phyloP scores from a whole-genome alignment of 2,329 filamentous ascomycete genomes.

The Penicillium sp. region DNA sequence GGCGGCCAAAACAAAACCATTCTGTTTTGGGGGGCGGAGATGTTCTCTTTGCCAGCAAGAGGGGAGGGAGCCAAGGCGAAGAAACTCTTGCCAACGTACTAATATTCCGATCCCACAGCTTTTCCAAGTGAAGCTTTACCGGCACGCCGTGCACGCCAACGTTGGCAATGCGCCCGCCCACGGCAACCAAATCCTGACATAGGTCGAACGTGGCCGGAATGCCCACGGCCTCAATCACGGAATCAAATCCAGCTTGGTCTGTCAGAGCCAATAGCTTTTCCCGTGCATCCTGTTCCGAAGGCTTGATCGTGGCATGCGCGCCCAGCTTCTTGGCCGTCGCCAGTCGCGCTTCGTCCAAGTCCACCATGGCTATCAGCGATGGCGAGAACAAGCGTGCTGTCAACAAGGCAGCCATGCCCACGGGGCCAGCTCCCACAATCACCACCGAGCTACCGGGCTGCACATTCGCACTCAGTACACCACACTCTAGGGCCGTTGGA shows the following conservation, averaged over 20 bases:
- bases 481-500: constrained; percentile 53
- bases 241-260: constrained; percentile 50
- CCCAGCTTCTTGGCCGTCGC: constrained; percentile 45
- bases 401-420: constrained; percentile 52
- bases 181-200: constrained; percentile 49
- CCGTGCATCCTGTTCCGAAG: constrained; percentile 31
- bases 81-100: constrained; percentile 29
- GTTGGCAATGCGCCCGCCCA: constrained; percentile 52
- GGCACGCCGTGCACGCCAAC: constrained; percentile 54
- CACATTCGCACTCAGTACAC: constrained; percentile 48
- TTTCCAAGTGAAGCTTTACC: constrained; percentile 48
- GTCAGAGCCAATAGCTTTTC: constrained; percentile 42
- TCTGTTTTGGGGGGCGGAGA: too few relatives aligned
- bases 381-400: constrained; percentile 53
- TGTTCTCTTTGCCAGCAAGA: too few relatives aligned
- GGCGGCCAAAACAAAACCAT: too few relatives aligned
- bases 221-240: constrained; percentile 55
- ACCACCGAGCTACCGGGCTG: constrained; percentile 49
- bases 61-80: neutral
- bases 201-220: constrained; percentile 49
- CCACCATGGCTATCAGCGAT: constrained; percentile 47
- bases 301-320: constrained; percentile 43
- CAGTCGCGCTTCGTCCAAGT: constrained; percentile 46
- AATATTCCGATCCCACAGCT: constrained; percentile 52
- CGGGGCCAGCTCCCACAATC: constrained; percentile 52